Evolutionary conservation across 2,329 filamentous ascomycete genomes (phyloP).

Genomic region (Colletotrichum brevisporum): DNA sequence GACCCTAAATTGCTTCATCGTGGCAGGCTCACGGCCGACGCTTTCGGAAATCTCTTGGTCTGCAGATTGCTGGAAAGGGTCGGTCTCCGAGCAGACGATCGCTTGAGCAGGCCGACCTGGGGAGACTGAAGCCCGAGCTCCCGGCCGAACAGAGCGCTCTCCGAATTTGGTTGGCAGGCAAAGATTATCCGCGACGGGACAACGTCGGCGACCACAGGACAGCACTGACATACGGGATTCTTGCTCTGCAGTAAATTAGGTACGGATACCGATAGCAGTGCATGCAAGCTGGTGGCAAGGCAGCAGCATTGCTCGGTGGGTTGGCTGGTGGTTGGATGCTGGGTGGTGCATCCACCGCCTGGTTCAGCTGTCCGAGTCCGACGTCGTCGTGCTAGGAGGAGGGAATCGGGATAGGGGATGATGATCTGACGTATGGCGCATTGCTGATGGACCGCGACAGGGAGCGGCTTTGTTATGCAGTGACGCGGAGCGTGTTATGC

Average conservation of each 20-base stretch:
- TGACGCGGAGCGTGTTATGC: constrained; percentile 32
- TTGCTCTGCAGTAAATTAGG: background rate
- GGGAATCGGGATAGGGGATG: constrained; percentile 5
- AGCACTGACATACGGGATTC: constrained; percentile 16
- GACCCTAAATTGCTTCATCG: constrained; percentile 7
- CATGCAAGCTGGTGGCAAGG: constrained; percentile 9
- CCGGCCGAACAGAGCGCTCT: constrained; percentile 6
- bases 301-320: constrained; percentile 17
- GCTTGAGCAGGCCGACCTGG: constrained; percentile 21
- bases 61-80: background rate
- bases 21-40: background rate
- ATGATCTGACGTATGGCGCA: constrained; percentile 38
- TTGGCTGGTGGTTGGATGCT: constrained; percentile 12
- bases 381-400: constrained; percentile 4
- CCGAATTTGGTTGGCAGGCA: constrained; percentile 12
- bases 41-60: constrained; percentile 1
- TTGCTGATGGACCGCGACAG: constrained; percentile 26
- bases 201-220: background rate
- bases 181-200: background rate
- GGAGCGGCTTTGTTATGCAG: constrained; percentile 35
- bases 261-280: background rate
- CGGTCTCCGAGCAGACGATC: too few relatives aligned
- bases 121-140: constrained; percentile 20
- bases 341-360: constrained; percentile 16
- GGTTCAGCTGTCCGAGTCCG: background rate